Percentiles rank a stretch among this genome's conserved stretches.
Evolutionary conservation across 2,329 filamentous ascomycete species (phyloP).

Genomic region (Colletotrichum tropicale): DNA sequence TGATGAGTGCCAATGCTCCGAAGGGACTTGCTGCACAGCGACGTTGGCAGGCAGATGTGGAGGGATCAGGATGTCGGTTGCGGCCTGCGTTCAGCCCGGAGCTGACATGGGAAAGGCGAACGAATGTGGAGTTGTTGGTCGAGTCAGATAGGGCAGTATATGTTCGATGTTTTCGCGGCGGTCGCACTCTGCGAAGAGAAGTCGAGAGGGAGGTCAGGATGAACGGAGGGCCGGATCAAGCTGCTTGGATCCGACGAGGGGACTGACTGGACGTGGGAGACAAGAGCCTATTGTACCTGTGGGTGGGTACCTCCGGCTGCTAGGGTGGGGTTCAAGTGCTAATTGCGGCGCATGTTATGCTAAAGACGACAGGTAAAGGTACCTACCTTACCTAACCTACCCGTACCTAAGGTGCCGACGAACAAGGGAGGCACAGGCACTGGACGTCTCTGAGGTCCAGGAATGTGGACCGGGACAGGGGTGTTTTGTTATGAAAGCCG

Average conservation of each 20-base stretch:
- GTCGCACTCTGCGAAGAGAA: neutral
- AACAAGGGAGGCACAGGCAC: neutral
- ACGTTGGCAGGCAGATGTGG: neutral
- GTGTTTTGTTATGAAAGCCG: neutral
- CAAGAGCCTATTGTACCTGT: neutral
- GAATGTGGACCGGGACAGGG: neutral
- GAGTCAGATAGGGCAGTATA: neutral
- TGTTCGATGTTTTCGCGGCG: neutral
- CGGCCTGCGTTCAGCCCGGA: neutral
- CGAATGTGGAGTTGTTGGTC: neutral
- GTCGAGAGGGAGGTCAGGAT: neutral
- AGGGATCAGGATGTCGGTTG: neutral
- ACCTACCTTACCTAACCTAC: neutral
- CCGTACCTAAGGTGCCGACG: neutral
- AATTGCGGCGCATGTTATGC: neutral
- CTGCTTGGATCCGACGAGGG: neutral
- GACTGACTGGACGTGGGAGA: neutral
- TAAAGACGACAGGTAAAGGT: neutral
- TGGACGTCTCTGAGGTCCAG: neutral
- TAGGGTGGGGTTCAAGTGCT: neutral
- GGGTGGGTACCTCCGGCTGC: neutral
- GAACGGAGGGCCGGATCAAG: neutral
- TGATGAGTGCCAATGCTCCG: constrained; percentile 26
- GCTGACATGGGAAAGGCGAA: neutral
- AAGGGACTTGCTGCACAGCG: neutral